Conservation (phyloP, 1,284 basidiomycete genomes). For the Ceratobasidium sp. region DNA sequence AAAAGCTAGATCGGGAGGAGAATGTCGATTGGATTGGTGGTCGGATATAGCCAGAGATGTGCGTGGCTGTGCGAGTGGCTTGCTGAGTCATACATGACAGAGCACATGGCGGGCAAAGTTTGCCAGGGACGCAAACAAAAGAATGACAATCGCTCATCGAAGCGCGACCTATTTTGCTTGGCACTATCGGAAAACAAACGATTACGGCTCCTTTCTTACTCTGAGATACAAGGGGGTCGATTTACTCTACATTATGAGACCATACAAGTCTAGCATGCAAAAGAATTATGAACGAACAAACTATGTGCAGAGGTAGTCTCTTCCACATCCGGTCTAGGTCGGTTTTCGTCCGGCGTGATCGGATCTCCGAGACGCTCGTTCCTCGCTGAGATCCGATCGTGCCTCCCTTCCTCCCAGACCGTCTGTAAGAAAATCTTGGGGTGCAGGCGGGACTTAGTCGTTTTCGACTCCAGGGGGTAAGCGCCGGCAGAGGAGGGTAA, state of each 20-base stretch:
- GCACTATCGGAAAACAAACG: background rate
- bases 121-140: background rate
- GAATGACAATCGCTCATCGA: background rate
- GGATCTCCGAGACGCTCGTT: constrained; percentile 22
- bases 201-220: background rate
- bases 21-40: too few relatives aligned
- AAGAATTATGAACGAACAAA: constrained; percentile 24
- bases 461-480: too few relatives aligned
- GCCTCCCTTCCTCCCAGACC: constrained; percentile 1
- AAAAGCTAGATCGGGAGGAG: too few relatives aligned
- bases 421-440: background rate
- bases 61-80: too few relatives aligned
- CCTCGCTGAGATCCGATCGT: constrained; percentile 26
- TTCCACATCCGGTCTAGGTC: constrained; percentile 12
- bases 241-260: constrained; percentile 31
- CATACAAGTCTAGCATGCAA: constrained; percentile 30
- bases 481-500: too few relatives aligned
- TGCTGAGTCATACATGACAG: background rate
- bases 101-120: background rate
- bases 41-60: too few relatives aligned
- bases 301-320: constrained; percentile 11
- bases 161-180: background rate
- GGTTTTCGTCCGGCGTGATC: background rate
- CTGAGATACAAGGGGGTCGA: constrained; percentile 17
- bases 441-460: constrained; percentile 29